A percentile compares a stretch with the other conserved stretches of the same genome.
Evolutionary conservation across 2,329 filamentous ascomycete genomes (phyloP).

Genomic region (Aspergillus sp.): DNA sequence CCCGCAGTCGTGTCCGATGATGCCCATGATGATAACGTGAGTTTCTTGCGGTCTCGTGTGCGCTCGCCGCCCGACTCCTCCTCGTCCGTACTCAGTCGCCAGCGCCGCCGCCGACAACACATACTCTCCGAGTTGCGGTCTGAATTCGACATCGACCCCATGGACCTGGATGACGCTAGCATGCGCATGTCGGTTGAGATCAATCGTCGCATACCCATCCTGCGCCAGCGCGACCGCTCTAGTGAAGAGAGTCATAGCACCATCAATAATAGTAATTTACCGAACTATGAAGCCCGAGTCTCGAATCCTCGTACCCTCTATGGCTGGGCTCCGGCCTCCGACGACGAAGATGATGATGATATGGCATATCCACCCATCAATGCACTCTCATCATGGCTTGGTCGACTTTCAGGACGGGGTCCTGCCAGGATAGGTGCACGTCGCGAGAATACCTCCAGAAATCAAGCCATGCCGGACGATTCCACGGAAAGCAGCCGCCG

Average conservation of each 20-base stretch:
- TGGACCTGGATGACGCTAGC: slow-evolving; percentile 41
- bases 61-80: slow-evolving; percentile 32
- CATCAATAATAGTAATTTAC: slow-evolving; percentile 40
- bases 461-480: slow-evolving; percentile 26
- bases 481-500: slow-evolving; percentile 30
- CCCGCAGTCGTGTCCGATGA: slow-evolving; percentile 52
- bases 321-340: slow-evolving; percentile 62
- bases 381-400: slow-evolving; percentile 34
- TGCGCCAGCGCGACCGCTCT: slow-evolving; percentile 47
- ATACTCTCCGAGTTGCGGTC: slow-evolving; percentile 27
- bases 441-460: slow-evolving; percentile 28
- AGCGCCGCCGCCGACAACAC: slow-evolving; percentile 39
- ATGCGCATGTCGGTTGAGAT: slow-evolving; percentile 41
- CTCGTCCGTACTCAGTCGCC: slow-evolving; percentile 34
- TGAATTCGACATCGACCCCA: slow-evolving; percentile 38
- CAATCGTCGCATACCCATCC: slow-evolving; percentile 48
- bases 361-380: slow-evolving; percentile 35
- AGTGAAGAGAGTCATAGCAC: slow-evolving; percentile 43
- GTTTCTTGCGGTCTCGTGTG: slow-evolving; percentile 52
- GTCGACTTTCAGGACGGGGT: slow-evolving; percentile 32
- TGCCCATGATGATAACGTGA: slow-evolving; percentile 55
- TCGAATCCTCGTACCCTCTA: slow-evolving; percentile 61
- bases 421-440: slow-evolving; percentile 30
- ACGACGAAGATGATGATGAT: slow-evolving; percentile 38
- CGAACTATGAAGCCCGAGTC: slow-evolving; percentile 59